These are phyloP conservation scores for Choanephora cucurbitarum DNA, from an alignment of 371 early-diverging fungal species.

Conservation along the genomic window DNA sequence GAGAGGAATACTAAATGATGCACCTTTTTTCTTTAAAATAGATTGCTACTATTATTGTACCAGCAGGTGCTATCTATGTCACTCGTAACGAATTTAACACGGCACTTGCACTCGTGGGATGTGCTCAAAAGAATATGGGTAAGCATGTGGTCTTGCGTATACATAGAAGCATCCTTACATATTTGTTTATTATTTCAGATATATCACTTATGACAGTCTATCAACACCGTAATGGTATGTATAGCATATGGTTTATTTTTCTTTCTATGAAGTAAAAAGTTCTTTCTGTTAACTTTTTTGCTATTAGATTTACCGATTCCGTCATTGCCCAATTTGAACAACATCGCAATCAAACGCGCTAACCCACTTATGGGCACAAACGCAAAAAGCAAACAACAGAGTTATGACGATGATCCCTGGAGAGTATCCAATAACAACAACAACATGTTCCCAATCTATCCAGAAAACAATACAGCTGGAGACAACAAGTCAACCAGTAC, in stretches of 20 bases:
- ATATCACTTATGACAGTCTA: constrained; percentile 23
- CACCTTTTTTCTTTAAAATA: constrained; percentile 16
- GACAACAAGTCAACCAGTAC: constrained; percentile 1
- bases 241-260: too few species aligned
- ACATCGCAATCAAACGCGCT: constrained; percentile 14
- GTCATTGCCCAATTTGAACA: constrained; percentile 23
- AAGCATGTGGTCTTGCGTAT: constrained; percentile 12
- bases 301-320: constrained; percentile 35
- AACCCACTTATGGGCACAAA: constrained; percentile 13
- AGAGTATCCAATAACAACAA: constrained; percentile 8
- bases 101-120: constrained; percentile 68
- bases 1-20: too few species aligned
- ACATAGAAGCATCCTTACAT: background rate
- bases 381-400: constrained; percentile 14
- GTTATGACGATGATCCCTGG: constrained; percentile 32
- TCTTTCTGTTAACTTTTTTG: background rate
- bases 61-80: constrained; percentile 54
- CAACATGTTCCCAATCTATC: constrained; percentile 12
- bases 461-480: constrained; percentile 7
- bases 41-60: constrained; percentile 51
- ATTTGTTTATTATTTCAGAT: constrained; percentile 14
- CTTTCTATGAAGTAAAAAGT: too few species aligned
- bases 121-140: constrained; percentile 83
- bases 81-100: constrained; percentile 72
- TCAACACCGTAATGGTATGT: constrained; percentile 31